These are phyloP conservation scores for Lepidopterella palustris DNA, from an alignment of 495 filamentous ascomycete genomes.

Conservation along the genomic window DNA sequence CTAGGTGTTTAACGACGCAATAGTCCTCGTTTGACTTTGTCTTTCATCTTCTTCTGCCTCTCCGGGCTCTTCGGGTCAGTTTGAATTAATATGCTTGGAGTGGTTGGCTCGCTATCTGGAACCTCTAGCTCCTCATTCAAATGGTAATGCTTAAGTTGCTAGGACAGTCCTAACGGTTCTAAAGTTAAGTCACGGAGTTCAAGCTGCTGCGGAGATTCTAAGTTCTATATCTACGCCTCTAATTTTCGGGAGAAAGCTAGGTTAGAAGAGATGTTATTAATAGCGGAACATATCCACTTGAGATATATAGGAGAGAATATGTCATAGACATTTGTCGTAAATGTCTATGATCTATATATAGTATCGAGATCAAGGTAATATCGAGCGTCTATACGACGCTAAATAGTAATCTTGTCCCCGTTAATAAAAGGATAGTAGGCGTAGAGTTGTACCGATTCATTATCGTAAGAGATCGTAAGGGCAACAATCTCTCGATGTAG, in stretches of 20 bases:
- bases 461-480: not conserved
- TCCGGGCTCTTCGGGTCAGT: not conserved
- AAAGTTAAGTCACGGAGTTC: not conserved
- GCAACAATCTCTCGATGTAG: not conserved
- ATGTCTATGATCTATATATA: not conserved
- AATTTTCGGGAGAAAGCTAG: not conserved
- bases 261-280: not conserved
- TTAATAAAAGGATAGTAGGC: not conserved
- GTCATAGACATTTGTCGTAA: not conserved
- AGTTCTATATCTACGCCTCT: not conserved
- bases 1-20: not conserved
- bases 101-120: not conserved
- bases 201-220: not conserved
- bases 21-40: not conserved
- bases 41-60: not conserved
- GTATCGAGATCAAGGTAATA: not conserved
- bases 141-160: not conserved
- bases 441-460: not conserved
- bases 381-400: not conserved
- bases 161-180: not conserved
- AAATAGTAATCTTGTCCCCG: not conserved
- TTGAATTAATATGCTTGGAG: not conserved
- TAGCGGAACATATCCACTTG: not conserved
- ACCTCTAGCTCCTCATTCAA: not conserved
- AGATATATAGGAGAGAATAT: slow-evolving; percentile 1